Evolutionary conservation across 495 filamentous ascomycete species (phyloP).

Genomic region (Penicillium malachiteum): DNA sequence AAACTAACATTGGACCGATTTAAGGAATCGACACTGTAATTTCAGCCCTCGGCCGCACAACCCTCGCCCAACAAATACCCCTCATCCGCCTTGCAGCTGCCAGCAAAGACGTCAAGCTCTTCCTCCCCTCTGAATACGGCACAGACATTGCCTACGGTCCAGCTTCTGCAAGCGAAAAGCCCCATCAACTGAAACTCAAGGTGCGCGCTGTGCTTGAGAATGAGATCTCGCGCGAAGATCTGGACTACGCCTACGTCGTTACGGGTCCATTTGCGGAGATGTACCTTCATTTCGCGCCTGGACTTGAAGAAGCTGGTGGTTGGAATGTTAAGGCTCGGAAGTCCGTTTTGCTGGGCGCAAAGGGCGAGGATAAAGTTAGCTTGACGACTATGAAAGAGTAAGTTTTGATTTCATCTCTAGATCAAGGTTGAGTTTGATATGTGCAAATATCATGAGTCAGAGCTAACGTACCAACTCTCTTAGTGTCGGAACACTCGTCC

Average conservation of each 20-base stretch:
- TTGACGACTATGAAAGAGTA: conserved; percentile 69
- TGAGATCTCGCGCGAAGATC: conserved; percentile 33
- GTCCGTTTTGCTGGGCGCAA: conserved; percentile 57
- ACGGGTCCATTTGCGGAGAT: conserved; percentile 71
- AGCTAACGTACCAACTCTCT: conserved; percentile 6
- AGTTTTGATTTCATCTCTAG: conserved; percentile 19
- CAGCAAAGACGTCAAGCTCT: conserved; percentile 57
- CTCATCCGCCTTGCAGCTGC: conserved; percentile 58
- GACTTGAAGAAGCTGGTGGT: conserved; percentile 40
- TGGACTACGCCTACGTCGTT: conserved; percentile 64
- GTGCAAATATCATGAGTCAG: background rate
- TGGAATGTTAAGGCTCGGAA: conserved; percentile 56
- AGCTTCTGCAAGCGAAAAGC: conserved; percentile 58
- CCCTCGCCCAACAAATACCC: conserved; percentile 56
- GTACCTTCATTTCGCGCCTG: conserved; percentile 47
- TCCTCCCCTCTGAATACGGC: conserved; percentile 72
- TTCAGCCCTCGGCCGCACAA: conserved; percentile 60
- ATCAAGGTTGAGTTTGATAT: background rate
- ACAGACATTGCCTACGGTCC: conserved; percentile 69
- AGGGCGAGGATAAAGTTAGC: conserved; percentile 54
- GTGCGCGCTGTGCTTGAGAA: conserved; percentile 59
- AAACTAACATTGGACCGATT: background rate
- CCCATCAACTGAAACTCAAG: conserved; percentile 68
- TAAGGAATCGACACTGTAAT: conserved; percentile 62
- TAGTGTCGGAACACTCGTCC: conserved; percentile 66